These are phyloP conservation scores for Astragalus glycyphyllos DNA, from an alignment of 306 rosid species.

Conservation along the genomic window DNA sequence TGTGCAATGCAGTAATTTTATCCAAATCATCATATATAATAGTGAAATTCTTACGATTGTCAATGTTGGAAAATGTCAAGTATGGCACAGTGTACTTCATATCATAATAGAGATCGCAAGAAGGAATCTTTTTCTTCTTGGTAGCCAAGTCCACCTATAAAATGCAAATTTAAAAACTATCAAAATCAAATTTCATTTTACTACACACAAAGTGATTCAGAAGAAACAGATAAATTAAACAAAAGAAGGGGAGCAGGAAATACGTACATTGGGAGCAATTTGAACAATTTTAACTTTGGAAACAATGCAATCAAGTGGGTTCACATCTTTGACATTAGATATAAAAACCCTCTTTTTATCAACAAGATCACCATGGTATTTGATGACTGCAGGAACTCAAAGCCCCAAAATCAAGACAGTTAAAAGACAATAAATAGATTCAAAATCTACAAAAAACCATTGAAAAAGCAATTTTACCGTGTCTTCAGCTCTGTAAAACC, in stretches of 20 bases:
- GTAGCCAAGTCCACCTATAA: constrained; percentile 37
- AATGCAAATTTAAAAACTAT: background rate
- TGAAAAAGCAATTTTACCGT: constrained; percentile 36
- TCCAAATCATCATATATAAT: constrained; percentile 1
- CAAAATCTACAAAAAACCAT: background rate
- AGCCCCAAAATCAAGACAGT: background rate
- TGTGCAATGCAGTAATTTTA: background rate
- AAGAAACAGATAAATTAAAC: background rate
- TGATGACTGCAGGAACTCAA: constrained; percentile 42
- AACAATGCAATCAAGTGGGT: constrained; percentile 48
- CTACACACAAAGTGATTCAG: background rate
- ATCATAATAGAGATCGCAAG: constrained; percentile 47
- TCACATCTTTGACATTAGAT: constrained; percentile 49
- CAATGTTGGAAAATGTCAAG: constrained; percentile 43
- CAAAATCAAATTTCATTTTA: background rate
- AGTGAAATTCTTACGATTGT: constrained; percentile 5
- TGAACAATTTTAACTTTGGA: constrained; percentile 40
- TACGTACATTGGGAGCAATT: constrained; percentile 35
- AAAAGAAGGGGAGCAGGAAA: background rate
- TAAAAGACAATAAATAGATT: background rate
- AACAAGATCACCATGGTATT: constrained; percentile 37
- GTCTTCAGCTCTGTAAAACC: constrained; percentile 56
- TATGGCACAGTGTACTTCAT: constrained; percentile 42
- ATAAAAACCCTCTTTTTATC: constrained; percentile 46
- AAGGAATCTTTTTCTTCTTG: constrained; percentile 27